These are phyloP conservation scores for Hypoxylon fuscum DNA, from an alignment of 495 filamentous ascomycete genomes.

Conservation along the genomic window DNA sequence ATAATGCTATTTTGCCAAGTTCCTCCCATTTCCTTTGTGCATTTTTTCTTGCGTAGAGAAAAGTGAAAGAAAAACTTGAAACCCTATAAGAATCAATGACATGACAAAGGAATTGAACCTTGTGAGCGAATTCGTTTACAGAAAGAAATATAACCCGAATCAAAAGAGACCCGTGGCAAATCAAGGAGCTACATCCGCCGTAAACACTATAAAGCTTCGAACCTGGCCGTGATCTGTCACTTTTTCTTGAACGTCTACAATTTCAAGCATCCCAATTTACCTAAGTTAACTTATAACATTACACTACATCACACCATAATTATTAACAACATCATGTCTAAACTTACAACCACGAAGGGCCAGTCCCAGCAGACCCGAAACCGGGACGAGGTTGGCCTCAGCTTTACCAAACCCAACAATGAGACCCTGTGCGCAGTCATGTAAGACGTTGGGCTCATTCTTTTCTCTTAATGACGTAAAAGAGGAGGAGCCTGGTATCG, in stretches of 20 bases:
- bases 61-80: neutral
- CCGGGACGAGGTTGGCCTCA: conserved; percentile 20
- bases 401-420: neutral
- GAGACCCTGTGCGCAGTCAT: conserved; percentile 26
- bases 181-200: neutral
- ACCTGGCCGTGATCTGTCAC: neutral
- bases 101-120: conserved; percentile 9
- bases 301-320: neutral
- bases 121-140: no score
- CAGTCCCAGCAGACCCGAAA: conserved; percentile 27
- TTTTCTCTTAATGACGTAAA: no score
- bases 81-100: neutral
- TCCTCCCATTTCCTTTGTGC: conserved; percentile 20
- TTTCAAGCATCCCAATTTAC: neutral
- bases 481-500: neutral
- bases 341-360: conserved; percentile 21
- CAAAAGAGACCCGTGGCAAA: conserved; percentile 2
- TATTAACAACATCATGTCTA: neutral
- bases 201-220: conserved; percentile 22
- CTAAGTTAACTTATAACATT: neutral
- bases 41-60: neutral
- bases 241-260: neutral
- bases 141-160: neutral
- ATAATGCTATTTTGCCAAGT: conserved; percentile 21
- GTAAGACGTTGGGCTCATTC: conserved; percentile 5